These are phyloP conservation scores for Chlorophyllum brunneum DNA, from an alignment of 768 basidiomycete species.

Conservation along the genomic window DNA sequence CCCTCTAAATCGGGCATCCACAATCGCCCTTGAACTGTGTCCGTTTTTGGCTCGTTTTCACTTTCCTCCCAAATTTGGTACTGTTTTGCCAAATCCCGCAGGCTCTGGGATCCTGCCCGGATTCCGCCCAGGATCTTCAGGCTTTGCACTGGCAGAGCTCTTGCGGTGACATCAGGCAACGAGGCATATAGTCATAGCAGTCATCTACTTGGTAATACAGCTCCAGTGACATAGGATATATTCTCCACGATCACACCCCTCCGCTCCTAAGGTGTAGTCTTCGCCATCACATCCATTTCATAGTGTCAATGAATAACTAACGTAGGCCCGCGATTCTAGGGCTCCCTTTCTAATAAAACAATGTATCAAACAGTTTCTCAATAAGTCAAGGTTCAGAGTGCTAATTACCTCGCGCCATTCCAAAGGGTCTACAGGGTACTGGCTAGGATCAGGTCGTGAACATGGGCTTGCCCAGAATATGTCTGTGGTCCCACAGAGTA, in stretches of 20 bases:
- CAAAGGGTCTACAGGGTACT: not conserved
- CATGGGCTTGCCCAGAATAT: no score
- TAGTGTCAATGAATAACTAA: no score
- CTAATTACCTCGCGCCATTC: not conserved
- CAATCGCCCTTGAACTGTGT: not conserved
- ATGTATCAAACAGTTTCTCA: not conserved
- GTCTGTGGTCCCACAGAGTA: no score
- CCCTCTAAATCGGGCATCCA: constrained; percentile 2
- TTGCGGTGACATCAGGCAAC: constrained; percentile 2
- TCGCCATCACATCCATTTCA: no score
- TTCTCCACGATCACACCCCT: not conserved
- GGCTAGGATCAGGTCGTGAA: no score
- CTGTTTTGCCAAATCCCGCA: constrained; percentile 5
- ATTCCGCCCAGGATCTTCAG: not conserved
- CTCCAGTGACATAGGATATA: not conserved
- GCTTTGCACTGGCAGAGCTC: not conserved
- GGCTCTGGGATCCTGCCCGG: constrained; percentile 2
- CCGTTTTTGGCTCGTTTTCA: not conserved
- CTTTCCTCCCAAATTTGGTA: not conserved
- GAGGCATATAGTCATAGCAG: not conserved
- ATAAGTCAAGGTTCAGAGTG: not conserved
- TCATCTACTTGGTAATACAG: not conserved
- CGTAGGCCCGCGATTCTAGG: no score
- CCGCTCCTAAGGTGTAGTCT: not conserved
- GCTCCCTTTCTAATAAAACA: no score